Base-by-base conservation (phyloP, 176 grass and related monocot genomes). In the Bothriochloa decipiens region DNA sequence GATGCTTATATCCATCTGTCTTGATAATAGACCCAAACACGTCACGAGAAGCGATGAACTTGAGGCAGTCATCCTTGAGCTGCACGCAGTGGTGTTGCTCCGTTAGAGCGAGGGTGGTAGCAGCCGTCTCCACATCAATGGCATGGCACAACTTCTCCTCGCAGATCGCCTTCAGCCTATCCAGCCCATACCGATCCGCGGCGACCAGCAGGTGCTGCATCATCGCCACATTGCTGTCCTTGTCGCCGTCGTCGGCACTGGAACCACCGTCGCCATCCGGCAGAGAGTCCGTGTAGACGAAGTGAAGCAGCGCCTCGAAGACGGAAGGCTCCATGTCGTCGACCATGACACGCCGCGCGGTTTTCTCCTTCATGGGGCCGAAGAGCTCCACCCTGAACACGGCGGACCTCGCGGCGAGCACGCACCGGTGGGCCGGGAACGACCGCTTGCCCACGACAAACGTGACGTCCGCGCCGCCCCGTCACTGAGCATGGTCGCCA, bases 341-440 rank as follows among this genome's bases (percentile, higher is more conserved):
- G 4, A 83, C 67, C 11, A n/a, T 6, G 35, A 83, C 63, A 55
- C 20, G 23, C 3, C 10, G 0, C 10, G 69, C 35, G 4, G 1
- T 10, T 14, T 63, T 68, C 25, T 87, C 58, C 68, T 18, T 62
- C 84, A 83, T 87, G 0, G 3, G 3, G 11, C 80, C 8, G 8
- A 87, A 80, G 47, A 90, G 57, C 68, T 86, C 78, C 0, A 80
- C 88, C 32, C 23, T 60, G 43, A 79, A 86, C 4, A 90, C 88
- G 0, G 84, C 84, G 0, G 84, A 90, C 32, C 88, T 65, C 6
- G 32, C 62, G 1, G 88, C 74, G 15, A 90, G 17, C 2, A 86
- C 74, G 26, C 78, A 79, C 11, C 45, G 57, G 3, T 90, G 88
- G 5, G 88, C 84, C 84, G 4, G 28, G 68, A 90, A 90, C 53